These are phyloP conservation scores for Geosmithia morbida DNA, from an alignment of 2,329 filamentous ascomycete genomes.

Conservation along the genomic window DNA sequence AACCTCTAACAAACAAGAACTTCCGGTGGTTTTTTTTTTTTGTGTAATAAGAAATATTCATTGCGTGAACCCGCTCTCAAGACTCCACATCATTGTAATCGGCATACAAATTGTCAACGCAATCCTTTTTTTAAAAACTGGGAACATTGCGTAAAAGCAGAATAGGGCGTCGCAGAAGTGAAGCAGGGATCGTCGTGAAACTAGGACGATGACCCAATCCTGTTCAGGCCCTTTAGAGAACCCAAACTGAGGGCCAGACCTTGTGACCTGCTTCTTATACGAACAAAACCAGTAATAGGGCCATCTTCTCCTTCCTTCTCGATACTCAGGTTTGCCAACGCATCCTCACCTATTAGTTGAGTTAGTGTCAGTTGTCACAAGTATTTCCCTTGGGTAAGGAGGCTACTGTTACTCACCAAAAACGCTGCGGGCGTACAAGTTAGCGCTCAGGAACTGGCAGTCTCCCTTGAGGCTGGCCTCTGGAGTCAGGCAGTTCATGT, in stretches of 20 bases:
- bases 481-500: slow-evolving; percentile 96
- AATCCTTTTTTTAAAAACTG: background rate
- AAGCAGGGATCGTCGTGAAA: background rate
- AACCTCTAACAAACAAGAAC: background rate
- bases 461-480: slow-evolving; percentile 95
- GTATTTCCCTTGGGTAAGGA: background rate
- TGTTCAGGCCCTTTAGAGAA: slow-evolving; percentile 87
- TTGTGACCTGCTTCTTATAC: slow-evolving; percentile 94
- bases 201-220: slow-evolving; percentile 36
- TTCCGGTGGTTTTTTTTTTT: background rate
- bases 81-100: slow-evolving; percentile 14
- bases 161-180: background rate
- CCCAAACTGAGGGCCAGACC: slow-evolving; percentile 87
- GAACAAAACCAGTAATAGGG: slow-evolving; percentile 90
- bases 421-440: slow-evolving; percentile 89
- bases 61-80: slow-evolving; percentile 12
- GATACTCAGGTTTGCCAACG: slow-evolving; percentile 90
- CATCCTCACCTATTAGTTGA: slow-evolving; percentile 71
- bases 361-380: slow-evolving; percentile 8
- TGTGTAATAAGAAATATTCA: slow-evolving; percentile 13
- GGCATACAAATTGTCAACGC: slow-evolving; percentile 5
- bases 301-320: slow-evolving; percentile 95
- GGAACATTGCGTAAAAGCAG: background rate
- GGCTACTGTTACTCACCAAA: slow-evolving; percentile 60
- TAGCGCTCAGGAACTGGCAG: slow-evolving; percentile 94